Evolutionary conservation across 1,284 basidiomycete genomes (phyloP).

Genomic region (Tetrapyrgos nigripes): DNA sequence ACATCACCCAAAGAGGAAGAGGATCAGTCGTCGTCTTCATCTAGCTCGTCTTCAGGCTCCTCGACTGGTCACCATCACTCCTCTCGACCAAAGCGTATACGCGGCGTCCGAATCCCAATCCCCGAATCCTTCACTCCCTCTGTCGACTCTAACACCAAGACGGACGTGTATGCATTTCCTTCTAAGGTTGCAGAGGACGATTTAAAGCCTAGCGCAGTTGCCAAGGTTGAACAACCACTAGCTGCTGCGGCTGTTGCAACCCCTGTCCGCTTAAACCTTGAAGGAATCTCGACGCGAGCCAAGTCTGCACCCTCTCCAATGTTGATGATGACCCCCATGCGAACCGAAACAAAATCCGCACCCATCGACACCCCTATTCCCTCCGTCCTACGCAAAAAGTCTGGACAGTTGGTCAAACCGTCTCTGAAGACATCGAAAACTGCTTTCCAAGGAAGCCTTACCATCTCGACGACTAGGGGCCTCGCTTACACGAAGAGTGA

Average conservation of each 20-base stretch:
- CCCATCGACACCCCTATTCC: conserved; percentile 20
- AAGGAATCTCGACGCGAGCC: conserved; percentile 11
- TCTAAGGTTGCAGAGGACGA: background rate
- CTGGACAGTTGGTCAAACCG: conserved; percentile 90
- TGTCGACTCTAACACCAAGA: conserved; percentile 37
- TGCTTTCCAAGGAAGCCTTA: conserved; percentile 49
- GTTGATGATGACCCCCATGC: conserved; percentile 10
- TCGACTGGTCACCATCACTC: conserved; percentile 31
- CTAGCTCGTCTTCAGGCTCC: conserved; percentile 26
- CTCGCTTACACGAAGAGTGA: conserved; percentile 58
- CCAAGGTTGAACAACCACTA: background rate
- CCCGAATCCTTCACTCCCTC: conserved; percentile 50
- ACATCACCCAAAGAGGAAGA: conserved; percentile 33
- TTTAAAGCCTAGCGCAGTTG: background rate
- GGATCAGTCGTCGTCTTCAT: conserved; percentile 37
- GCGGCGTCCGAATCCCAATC: conserved; percentile 37
- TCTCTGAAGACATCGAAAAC: conserved; percentile 81
- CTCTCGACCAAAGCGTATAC: conserved; percentile 41
- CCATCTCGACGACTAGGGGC: conserved; percentile 49
- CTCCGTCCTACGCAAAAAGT: conserved; percentile 82
- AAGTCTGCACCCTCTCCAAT: background rate
- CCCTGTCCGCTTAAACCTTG: background rate
- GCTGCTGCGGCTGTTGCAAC: background rate
- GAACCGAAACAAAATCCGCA: conserved; percentile 17
- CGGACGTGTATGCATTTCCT: conserved; percentile 18